phyloP scores from a whole-genome alignment of 78 protist species.

The Abeoforma whisleri region DNA sequence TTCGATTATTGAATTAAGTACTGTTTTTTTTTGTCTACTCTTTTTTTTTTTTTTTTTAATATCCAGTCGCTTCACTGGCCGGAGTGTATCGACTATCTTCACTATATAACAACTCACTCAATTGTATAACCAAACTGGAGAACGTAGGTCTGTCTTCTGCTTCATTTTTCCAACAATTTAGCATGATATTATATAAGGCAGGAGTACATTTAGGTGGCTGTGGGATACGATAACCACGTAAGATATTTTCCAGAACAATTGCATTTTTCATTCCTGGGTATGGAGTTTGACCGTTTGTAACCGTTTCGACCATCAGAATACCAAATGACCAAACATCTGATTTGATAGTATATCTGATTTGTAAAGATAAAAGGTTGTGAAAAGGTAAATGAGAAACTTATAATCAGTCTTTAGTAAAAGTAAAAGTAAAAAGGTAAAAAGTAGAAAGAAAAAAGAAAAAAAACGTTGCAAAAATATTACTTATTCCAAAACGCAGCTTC shows the following conservation, averaged over 20 bases:
- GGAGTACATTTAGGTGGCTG: background rate
- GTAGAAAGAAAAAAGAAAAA: background rate
- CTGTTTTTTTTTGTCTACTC: background rate
- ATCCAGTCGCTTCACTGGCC: background rate
- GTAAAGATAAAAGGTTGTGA: background rate
- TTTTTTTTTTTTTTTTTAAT: too few species aligned
- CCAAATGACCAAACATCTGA: slow-evolving; percentile 20
- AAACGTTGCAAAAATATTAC: background rate
- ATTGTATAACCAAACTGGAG: background rate
- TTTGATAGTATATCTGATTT: background rate
- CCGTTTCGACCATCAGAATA: background rate
- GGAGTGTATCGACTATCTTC: background rate
- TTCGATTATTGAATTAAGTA: too few species aligned
- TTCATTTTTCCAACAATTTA: background rate
- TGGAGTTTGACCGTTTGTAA: background rate
- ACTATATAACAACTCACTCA: background rate
- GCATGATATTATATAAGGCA: background rate
- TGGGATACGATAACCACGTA: background rate
- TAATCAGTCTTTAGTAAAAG: background rate
- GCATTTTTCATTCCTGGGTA: background rate
- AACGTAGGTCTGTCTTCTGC: slow-evolving; percentile 8
- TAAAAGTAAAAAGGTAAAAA: background rate
- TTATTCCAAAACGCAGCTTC: slow-evolving; percentile 9
- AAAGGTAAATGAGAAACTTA: background rate
- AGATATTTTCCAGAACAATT: background rate